Conservation (phyloP, 768 basidiomycete genomes). For the Amanita molliuscula region DNA sequence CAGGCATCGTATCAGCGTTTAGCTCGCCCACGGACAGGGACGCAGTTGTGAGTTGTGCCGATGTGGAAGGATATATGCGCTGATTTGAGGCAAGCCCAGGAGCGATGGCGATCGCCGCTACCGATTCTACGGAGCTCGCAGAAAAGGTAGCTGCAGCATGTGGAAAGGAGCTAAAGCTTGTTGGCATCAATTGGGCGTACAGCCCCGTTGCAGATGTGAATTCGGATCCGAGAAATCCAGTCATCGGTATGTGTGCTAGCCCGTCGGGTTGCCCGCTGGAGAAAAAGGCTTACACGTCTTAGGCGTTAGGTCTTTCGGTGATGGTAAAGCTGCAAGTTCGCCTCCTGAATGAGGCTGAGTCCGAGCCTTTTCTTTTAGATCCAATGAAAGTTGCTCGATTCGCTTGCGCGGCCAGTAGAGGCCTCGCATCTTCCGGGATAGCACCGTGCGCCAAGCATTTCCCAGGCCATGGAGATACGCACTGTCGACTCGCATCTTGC, state of each 20-base stretch:
- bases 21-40: conserved; percentile 44
- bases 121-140: conserved; percentile 34
- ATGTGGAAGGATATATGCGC: background rate
- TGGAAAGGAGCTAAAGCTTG: conserved; percentile 44
- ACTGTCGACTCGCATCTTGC: conserved; percentile 62
- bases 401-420: conserved; percentile 34
- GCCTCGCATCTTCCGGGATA: conserved; percentile 36
- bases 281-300: background rate
- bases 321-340: conserved; percentile 27
- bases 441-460: conserved; percentile 65
- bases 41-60: conserved; percentile 47
- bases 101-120: conserved; percentile 62
- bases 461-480: conserved; percentile 63
- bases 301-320: conserved; percentile 67
- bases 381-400: conserved; percentile 40
- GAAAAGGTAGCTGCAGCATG: conserved; percentile 35
- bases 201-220: conserved; percentile 69
- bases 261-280: background rate
- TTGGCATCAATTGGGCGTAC: conserved; percentile 64
- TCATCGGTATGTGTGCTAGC: conserved; percentile 42
- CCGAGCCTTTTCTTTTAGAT: conserved; percentile 26
- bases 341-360: background rate
- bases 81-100: conserved; percentile 40
- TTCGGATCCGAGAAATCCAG: conserved; percentile 57
- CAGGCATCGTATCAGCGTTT: no score